Percentiles rank a stretch among this genome's conserved stretches.
Conservation (phyloP, 163 green algal species). For the Scenedesmus sp. region DNA sequence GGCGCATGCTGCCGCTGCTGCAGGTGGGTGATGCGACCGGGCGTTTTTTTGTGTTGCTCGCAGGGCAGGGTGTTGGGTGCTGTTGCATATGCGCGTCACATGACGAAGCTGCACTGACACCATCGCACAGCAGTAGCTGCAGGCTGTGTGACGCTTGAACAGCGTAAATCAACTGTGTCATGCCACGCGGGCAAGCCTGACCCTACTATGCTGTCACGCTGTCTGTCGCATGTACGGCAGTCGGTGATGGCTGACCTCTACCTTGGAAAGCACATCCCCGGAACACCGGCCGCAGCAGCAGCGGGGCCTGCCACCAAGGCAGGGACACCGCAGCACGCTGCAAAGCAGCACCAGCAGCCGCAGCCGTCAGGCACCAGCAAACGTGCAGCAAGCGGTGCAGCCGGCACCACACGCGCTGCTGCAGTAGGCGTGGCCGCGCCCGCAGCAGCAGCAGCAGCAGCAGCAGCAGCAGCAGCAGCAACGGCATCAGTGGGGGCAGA, state of each 20-base stretch:
- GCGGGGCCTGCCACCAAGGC: not conserved
- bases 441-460: not conserved
- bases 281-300: conserved; percentile 20
- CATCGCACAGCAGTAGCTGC: not conserved
- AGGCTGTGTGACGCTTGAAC: not conserved
- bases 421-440: not conserved
- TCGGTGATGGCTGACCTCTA: conserved; percentile 46
- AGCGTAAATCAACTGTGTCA: no score
- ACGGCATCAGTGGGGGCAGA: not conserved
- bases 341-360: conserved; percentile 7
- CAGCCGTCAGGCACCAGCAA: not conserved
- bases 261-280: conserved; percentile 10
- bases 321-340: not conserved
- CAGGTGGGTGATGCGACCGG: conserved; percentile 8
- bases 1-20: conserved; percentile 45
- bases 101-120: not conserved
- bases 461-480: not conserved
- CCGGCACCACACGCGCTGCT: not conserved
- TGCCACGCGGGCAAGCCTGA: no score
- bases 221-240: not conserved
- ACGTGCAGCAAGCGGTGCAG: not conserved
- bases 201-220: not conserved
- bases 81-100: not conserved
- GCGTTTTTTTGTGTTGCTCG: no score
- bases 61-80: not conserved